Percentiles rank a stretch among this genome's conserved stretches.
Evolutionary conservation across 2,329 filamentous ascomycete species (phyloP).

Genomic region (Albophoma yamanashiensis): DNA sequence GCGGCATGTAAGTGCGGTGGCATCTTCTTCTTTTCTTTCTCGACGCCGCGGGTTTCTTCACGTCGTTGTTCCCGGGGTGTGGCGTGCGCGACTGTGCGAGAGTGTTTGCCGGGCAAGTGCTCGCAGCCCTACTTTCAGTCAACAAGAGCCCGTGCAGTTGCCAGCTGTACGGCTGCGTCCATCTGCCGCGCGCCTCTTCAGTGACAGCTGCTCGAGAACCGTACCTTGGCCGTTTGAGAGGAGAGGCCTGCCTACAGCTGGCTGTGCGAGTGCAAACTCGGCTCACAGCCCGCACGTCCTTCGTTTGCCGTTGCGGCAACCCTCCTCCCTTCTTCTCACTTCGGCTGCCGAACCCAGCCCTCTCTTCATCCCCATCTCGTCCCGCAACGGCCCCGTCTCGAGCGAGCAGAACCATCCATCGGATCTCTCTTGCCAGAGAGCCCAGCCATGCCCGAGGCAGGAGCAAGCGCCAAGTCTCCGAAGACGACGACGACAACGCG

Average conservation of each 20-base stretch:
- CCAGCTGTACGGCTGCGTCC: not conserved
- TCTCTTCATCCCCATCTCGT: not conserved
- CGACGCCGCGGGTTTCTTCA: not conserved
- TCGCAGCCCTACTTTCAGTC: not conserved
- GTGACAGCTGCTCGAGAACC: not conserved
- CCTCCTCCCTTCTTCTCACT: not conserved
- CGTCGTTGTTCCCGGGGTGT: not conserved
- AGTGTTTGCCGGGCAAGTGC: not conserved
- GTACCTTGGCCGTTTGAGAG: not conserved
- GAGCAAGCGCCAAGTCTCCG: constrained; percentile 15
- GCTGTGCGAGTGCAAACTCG: not conserved
- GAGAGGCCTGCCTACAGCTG: not conserved
- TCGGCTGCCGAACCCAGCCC: not conserved
- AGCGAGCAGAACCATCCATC: not conserved
- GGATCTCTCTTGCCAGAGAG: not conserved
- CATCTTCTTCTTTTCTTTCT: not conserved
- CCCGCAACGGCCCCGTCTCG: not conserved
- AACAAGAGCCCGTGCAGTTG: not conserved
- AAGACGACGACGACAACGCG: constrained; percentile 13
- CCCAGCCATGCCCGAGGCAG: constrained; percentile 16
- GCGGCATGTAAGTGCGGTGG: constrained; percentile 22
- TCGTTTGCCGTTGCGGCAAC: not conserved
- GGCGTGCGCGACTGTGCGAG: not conserved
- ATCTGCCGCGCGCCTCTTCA: not conserved
- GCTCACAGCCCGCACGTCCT: not conserved